A percentile compares a stretch with the other conserved stretches of the same genome.
phyloP scores from a whole-genome alignment of 2,329 filamentous ascomycete genomes.

The Alternaria brassicicola region DNA sequence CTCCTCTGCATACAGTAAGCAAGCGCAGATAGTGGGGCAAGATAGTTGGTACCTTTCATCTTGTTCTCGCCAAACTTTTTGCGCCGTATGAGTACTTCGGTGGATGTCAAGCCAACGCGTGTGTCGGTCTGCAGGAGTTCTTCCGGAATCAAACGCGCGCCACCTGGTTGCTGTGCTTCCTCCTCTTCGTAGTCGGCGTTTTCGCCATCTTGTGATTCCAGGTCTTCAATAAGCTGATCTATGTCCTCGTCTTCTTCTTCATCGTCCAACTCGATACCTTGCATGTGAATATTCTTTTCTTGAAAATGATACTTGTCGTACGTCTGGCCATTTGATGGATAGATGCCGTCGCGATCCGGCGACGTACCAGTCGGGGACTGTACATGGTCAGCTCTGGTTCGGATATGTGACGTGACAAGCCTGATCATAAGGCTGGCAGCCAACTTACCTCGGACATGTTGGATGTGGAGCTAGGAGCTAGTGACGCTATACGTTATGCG shows the following conservation, averaged over 20 bases:
- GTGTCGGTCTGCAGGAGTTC: slow-evolving; percentile 80
- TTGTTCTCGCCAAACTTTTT: slow-evolving; percentile 84
- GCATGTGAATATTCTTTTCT: slow-evolving; percentile 8
- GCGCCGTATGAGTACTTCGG: slow-evolving; percentile 67
- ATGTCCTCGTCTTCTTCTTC: slow-evolving; percentile 84
- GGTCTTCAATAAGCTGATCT: slow-evolving; percentile 83
- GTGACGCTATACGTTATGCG: neutral
- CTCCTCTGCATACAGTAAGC: slow-evolving; percentile 63
- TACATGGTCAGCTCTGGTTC: neutral
- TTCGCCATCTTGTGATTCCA: slow-evolving; percentile 80
- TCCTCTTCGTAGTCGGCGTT: slow-evolving; percentile 69
- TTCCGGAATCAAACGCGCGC: slow-evolving; percentile 69
- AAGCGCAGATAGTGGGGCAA: neutral
- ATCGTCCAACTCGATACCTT: slow-evolving; percentile 58
- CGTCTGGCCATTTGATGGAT: slow-evolving; percentile 7
- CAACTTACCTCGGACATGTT: slow-evolving; percentile 14
- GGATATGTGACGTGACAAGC: neutral
- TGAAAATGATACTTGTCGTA: slow-evolving; percentile 15
- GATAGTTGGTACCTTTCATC: slow-evolving; percentile 65
- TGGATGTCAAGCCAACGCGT: slow-evolving; percentile 71
- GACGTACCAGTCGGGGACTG: slow-evolving; percentile 9
- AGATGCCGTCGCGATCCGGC: slow-evolving; percentile 12
- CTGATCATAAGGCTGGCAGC: neutral
- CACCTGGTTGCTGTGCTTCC: slow-evolving; percentile 57
- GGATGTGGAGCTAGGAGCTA: neutral